Percentiles rank a stretch among this genome's conserved stretches.
Evolutionary conservation across 2,329 filamentous ascomycete genomes (phyloP).

Genomic region (Cladophialophora immunda): DNA sequence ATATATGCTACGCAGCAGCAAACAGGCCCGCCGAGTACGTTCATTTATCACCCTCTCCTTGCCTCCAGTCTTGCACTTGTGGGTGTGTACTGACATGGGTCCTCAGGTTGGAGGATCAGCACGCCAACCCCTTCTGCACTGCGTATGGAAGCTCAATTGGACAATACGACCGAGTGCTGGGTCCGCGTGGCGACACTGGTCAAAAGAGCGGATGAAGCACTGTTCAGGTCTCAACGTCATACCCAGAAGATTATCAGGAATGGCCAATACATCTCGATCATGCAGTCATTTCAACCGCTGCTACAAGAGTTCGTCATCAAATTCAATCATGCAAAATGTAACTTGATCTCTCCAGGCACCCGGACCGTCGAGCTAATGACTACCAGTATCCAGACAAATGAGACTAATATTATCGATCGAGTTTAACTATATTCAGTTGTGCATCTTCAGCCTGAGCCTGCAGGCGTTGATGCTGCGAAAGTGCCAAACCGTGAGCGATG

Average conservation of each 20-base stretch:
- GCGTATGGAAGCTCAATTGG: constrained; percentile 1
- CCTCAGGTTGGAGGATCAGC: constrained; percentile 12
- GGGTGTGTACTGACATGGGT: neutral
- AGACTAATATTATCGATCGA: constrained; percentile 9
- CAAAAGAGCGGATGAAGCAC: constrained; percentile 11
- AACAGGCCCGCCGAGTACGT: constrained; percentile 7
- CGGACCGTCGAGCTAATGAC: neutral
- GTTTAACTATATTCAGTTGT: constrained; percentile 13
- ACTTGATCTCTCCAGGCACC: neutral
- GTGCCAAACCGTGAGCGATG: neutral
- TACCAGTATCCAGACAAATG: constrained; percentile 9
- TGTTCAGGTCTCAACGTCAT: constrained; percentile 12
- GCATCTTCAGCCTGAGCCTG: constrained; percentile 12
- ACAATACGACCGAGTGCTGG: constrained; percentile 14
- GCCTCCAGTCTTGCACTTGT: neutral
- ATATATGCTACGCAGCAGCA: constrained; percentile 15
- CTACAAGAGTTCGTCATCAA: constrained; percentile 14
- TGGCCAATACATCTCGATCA: constrained; percentile 9
- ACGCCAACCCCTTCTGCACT: constrained; percentile 8
- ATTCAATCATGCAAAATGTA: constrained; percentile 17
- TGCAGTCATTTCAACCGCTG: constrained; percentile 13
- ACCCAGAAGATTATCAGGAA: constrained; percentile 9
- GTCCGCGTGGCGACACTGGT: constrained; percentile 9
- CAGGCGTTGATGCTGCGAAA: constrained; percentile 10
- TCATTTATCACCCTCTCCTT: neutral